Percentiles rank a stretch among this genome's conserved stretches.
Conservation (phyloP, 2,329 filamentous ascomycete species). For the Aspergillus sp. region DNA sequence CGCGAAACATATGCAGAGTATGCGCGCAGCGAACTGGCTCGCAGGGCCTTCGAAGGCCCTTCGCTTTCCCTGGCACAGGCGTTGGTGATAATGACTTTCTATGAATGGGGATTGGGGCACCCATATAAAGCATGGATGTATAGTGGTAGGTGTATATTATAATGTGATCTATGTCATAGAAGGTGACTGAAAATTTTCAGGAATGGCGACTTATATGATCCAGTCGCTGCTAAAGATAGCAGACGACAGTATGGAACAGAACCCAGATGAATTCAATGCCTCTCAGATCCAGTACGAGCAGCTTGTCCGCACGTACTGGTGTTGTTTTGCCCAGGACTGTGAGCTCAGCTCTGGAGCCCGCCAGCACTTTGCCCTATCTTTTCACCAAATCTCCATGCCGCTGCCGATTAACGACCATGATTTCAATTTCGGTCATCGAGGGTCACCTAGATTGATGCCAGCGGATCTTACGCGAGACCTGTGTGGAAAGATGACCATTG, state of each 20-base stretch:
- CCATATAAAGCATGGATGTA: conserved; percentile 35
- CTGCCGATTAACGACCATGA: conserved; percentile 30
- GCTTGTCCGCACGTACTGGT: conserved; percentile 32
- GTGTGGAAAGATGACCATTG: conserved; percentile 21
- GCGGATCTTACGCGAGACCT: conserved; percentile 20
- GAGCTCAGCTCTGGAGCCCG: conserved; percentile 30
- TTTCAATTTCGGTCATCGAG: conserved; percentile 24
- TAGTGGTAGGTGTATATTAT: conserved; percentile 19
- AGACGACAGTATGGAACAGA: conserved; percentile 31
- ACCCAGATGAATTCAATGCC: conserved; percentile 25
- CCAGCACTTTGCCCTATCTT: conserved; percentile 30
- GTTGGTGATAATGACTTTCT: conserved; percentile 28
- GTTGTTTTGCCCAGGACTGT: conserved; percentile 31
- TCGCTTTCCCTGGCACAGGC: conserved; percentile 30
- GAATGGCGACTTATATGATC: conserved; percentile 34
- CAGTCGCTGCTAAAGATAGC: conserved; percentile 29
- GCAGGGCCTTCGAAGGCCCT: conserved; percentile 24
- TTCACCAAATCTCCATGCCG: conserved; percentile 30
- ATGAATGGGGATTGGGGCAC: conserved; percentile 29
- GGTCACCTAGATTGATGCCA: conserved; percentile 21
- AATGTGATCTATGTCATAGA: neutral
- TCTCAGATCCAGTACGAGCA: conserved; percentile 29
- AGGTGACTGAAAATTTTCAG: conserved; percentile 10
- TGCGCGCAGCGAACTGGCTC: conserved; percentile 23
- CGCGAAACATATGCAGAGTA: conserved; percentile 26